Evolutionary conservation across 768 basidiomycete species (phyloP), one percentile per base, ranked within the genome.

Genomic region (Tylopilus subfusipes): DNA sequence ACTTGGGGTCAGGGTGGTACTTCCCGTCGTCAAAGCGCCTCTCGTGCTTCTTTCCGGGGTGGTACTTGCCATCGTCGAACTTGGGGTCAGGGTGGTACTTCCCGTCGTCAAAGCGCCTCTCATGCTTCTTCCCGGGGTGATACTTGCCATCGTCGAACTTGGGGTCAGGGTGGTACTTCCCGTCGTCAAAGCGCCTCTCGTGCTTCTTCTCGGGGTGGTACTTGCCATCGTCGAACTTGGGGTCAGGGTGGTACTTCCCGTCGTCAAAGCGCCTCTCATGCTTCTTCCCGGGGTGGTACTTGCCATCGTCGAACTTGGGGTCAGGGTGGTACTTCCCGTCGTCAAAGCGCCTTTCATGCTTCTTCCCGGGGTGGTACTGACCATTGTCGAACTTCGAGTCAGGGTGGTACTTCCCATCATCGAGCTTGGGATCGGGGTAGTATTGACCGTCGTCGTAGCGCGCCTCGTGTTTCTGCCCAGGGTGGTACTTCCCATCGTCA

Each of bases 1-100:
- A 54, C 21, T 42, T 42, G 24, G 54, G 22, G 34, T 42, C 44
- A 6, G 62, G 58, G n/a, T 56, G 54, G 31, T 55, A 59, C 16
- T 18, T 18, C 5, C 34, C 34, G 34, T 36, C 34, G 34, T 36
- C 34, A 16, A 36, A 36, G n/a, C n/a, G n/a, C n/a, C n/a, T n/a
- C n/a, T n/a, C n/a, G n/a, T n/a, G n/a, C 16, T 36, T 36, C 34
- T 36, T 14, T 7, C 25, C 38, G n/a, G 38, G 38, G 10, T 38
- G 38, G n/a, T 38, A n/a, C 38, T 38, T 9, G 10, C 25, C 19
- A 13, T 40, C 39, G 21, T 40, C 39, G 21, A 19, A 38, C n/a
- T 19, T 12, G 18, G 4, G 11, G 7, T 19, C 46, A 2, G 46
- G 22, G 5, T 44, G 52, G n/a, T 52, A 42, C 29, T 54, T 2